Percentiles rank a stretch among this genome's conserved stretches.
phyloP scores from a whole-genome alignment of 192 early-diverging fungal species.

The Mortierella alpina region DNA sequence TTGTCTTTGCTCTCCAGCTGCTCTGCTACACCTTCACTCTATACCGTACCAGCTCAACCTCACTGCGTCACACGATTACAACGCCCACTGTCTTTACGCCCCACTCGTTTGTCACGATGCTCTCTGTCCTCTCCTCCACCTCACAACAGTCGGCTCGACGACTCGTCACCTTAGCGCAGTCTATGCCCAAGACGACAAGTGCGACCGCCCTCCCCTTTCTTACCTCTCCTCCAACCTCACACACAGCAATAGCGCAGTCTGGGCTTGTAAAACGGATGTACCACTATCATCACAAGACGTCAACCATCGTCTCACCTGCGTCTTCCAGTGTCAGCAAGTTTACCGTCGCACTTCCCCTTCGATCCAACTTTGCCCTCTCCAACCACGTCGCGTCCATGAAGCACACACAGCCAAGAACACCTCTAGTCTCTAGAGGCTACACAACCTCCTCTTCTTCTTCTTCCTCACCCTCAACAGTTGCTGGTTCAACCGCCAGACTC shows the following conservation, averaged over 20 bases:
- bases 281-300: too few relatives aligned
- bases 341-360: background rate
- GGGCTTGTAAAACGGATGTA: background rate
- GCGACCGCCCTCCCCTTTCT: background rate
- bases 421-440: slow-evolving; percentile 5
- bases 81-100: background rate
- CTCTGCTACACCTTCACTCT: background rate
- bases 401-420: background rate
- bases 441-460: slow-evolving; percentile 11
- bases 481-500: slow-evolving; percentile 13
- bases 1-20: background rate
- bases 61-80: background rate
- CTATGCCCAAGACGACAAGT: background rate
- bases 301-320: background rate
- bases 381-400: background rate
- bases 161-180: slow-evolving; percentile 2
- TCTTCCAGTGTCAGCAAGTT: background rate
- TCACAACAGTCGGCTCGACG: slow-evolving; percentile 15
- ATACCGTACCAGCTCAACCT: background rate
- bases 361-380: background rate
- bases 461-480: slow-evolving; percentile 12
- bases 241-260: background rate
- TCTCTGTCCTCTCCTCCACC: background rate
- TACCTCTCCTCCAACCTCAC: background rate
- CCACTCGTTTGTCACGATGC: background rate